Evolutionary conservation across 1,139 yeast genomes (phyloP), one percentile per base, ranked within the genome.

Genomic region (Saccharomyces hybrid): DNA sequence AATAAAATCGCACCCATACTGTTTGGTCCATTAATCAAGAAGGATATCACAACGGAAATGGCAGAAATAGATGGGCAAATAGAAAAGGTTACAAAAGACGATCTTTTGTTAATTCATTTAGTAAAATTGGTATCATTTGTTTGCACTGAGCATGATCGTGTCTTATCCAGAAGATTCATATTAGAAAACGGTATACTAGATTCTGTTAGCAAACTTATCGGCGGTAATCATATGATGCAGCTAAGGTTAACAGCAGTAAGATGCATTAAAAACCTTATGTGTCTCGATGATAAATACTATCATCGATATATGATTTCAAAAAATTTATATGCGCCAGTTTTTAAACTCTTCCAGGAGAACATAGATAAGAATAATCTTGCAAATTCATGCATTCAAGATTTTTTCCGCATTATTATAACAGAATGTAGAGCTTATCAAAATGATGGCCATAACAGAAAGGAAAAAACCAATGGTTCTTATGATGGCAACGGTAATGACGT

Each of bases 351-450:
- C 57, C 72, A 73, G 23, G 76, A 74, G n/a, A 78, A 81, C 19
- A 75, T 78, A 23, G 72, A 76, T 44, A 72, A 73, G 48, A 83
- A 86, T 65, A 86, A 84, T 64, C 73, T 91, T 57, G 78, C 88
- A 2, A 87, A 83, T 64, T 88, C 97, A 0, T 78, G 95, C 3
- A 80, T 95, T 60, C 74, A 90, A 53, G 93, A 87, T 63, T 74
- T 91, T 46, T 72, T 89, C 52, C 86, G 82, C 60, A 70, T 78
- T 3, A 70, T 88, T 2, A 66, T 78, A 6, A 70, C 65, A 3
- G 60, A 62, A 26, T 64, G 67, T 54, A 31, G 53, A 41, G 57
- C 57, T 9, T 56, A 57, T 5, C 55, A 53, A 46, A 64, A 57
- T 32, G 69, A 68, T 14, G 49, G 51, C 44, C 58, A 61, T 13